These are phyloP conservation scores for Colletotrichum trifolii DNA, from an alignment of 2,329 filamentous ascomycete genomes.

Conservation along the genomic window DNA sequence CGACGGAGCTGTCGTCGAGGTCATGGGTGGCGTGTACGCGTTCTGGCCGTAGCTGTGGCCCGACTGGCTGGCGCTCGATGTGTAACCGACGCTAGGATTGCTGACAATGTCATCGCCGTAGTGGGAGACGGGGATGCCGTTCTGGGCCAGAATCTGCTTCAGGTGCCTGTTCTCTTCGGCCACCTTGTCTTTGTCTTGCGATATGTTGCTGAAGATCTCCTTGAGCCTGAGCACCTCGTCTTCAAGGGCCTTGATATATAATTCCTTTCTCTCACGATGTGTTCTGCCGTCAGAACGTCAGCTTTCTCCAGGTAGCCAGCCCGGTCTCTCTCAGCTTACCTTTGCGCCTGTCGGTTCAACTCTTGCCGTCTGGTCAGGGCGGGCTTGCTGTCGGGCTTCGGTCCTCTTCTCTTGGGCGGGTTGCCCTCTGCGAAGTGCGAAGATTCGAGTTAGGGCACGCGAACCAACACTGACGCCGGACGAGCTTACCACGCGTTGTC, in stretches of 20 bases:
- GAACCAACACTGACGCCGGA: neutral
- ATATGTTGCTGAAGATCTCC: constrained; percentile 80
- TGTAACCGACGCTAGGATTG: constrained; percentile 60
- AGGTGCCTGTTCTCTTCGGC: constrained; percentile 84
- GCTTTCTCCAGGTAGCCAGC: neutral
- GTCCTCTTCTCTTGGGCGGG: constrained; percentile 87
- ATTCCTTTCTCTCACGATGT: constrained; percentile 94
- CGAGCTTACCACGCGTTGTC: constrained; percentile 74
- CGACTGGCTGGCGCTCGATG: constrained; percentile 67
- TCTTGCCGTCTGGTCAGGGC: constrained; percentile 92
- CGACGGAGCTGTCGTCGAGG: constrained; percentile 56
- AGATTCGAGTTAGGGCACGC: constrained; percentile 3
- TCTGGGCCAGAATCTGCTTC: constrained; percentile 65
- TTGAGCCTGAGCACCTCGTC: constrained; percentile 90
- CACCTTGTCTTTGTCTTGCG: constrained; percentile 80
- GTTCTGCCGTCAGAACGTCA: constrained; percentile 20
- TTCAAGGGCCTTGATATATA: constrained; percentile 94
- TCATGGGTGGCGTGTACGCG: constrained; percentile 61
- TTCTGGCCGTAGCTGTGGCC: constrained; percentile 66
- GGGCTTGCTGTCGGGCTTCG: constrained; percentile 96
- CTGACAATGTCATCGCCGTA: constrained; percentile 56
- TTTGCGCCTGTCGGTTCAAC: constrained; percentile 93
- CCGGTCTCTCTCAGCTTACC: constrained; percentile 64
- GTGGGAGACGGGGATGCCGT: constrained; percentile 56
- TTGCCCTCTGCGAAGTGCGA: constrained; percentile 73